phyloP scores from a whole-genome alignment of 1,139 yeast species.

The Kurtzmaniella quercitrusa region DNA sequence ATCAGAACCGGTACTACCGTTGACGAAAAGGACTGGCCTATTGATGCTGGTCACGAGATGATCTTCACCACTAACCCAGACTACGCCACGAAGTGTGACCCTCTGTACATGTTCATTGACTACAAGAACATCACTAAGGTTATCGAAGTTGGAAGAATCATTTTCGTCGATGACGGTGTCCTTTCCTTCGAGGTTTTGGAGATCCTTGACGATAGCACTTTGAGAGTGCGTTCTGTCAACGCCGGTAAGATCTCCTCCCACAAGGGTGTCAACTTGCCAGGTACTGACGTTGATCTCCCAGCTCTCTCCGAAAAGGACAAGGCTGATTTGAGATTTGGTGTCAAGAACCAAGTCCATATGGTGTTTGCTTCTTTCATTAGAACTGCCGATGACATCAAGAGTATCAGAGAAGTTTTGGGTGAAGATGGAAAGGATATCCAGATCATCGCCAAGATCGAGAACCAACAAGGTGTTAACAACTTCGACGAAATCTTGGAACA shows the following conservation, averaged over 20 bases:
- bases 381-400: slow-evolving; percentile 82
- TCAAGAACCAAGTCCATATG: slow-evolving; percentile 96
- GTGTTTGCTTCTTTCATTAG: slow-evolving; percentile 97
- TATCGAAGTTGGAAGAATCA: slow-evolving; percentile 78
- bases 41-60: slow-evolving; percentile 85
- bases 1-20: slow-evolving; percentile 96
- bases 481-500: slow-evolving; percentile 90
- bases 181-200: slow-evolving; percentile 89
- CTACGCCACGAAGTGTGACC: slow-evolving; percentile 69
- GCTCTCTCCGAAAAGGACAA: slow-evolving; percentile 96
- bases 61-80: slow-evolving; percentile 86
- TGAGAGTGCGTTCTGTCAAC: slow-evolving; percentile 85
- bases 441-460: slow-evolving; percentile 95
- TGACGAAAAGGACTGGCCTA: slow-evolving; percentile 75
- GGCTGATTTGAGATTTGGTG: slow-evolving; percentile 89
- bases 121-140: slow-evolving; percentile 96
- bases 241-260: slow-evolving; percentile 94
- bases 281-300: slow-evolving; percentile 98
- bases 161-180: slow-evolving; percentile 97
- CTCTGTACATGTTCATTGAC: slow-evolving; percentile 81
- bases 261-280: slow-evolving; percentile 99
- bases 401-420: slow-evolving; percentile 91
- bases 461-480: slow-evolving; percentile 99
- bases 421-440: slow-evolving; percentile 95
- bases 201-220: slow-evolving; percentile 70